These are phyloP conservation scores for Eimeria necatrix DNA, from an alignment of 169 alveolate species.

Conservation along the genomic window DNA sequence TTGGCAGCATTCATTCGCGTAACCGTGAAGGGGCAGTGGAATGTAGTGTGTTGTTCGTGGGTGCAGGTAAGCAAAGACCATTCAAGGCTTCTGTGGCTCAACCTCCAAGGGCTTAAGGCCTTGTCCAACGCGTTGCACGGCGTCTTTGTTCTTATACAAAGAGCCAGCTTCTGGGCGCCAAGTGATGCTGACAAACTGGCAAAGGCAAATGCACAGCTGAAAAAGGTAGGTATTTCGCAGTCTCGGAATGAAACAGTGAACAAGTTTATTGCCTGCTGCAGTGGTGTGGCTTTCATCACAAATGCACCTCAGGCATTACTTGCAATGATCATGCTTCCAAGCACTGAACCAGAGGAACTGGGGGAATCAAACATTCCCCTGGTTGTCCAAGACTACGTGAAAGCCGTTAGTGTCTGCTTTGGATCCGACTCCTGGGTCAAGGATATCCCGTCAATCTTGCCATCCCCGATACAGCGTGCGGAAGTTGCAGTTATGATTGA, in stretches of 20 bases:
- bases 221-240: constrained; percentile 42
- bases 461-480: constrained; percentile 75
- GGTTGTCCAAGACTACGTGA: constrained; percentile 59
- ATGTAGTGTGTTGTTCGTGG: neutral
- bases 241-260: neutral
- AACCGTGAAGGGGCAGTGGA: no score
- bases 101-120: constrained; percentile 53
- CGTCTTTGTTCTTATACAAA: constrained; percentile 45
- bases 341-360: constrained; percentile 57
- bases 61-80: constrained; percentile 56
- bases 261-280: no score
- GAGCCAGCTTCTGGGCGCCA: constrained; percentile 36
- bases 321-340: constrained; percentile 67
- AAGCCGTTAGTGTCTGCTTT: constrained; percentile 62
- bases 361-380: constrained; percentile 60
- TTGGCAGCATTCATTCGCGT: neutral
- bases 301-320: constrained; percentile 47
- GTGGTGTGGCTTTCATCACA: no score
- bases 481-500: constrained; percentile 79
- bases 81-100: constrained; percentile 72
- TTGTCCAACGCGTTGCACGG: constrained; percentile 49
- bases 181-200: constrained; percentile 2
- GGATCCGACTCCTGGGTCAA: constrained; percentile 37
- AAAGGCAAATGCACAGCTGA: constrained; percentile 53
- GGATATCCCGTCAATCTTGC: constrained; percentile 64